Base-by-base conservation (phyloP, 73 alveolate species). In the Symbiodinium natans region DNA sequence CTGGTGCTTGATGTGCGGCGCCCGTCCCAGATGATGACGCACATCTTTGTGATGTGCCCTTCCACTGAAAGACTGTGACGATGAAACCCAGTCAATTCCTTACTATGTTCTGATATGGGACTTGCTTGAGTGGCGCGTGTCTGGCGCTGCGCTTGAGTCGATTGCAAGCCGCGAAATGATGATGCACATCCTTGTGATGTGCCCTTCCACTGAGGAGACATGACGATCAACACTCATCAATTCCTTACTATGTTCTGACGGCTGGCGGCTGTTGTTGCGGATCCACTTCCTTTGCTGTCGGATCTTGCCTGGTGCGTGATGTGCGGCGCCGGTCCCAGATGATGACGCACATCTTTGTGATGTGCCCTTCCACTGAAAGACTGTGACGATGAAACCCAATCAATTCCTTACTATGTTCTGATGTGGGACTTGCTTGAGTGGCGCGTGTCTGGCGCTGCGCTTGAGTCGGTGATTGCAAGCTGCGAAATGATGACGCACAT, bases 41-140 rank as follows among this genome's bases (percentile, higher is more conserved):
- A 85, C 93, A 85, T 85, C 93, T 42, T 48, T 33, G 82, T 74
- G 93, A 85, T 85, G 93, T 85, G 93, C 93, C 93, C 93, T 85
- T 85, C 93, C 93, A 85, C 93, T 85, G 93, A 48, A 43, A 17
- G 25, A 27, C 31, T 5, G 59, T 85, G 93, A 85, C 59, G 93
- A 85, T 43, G 54, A 85, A 52, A 83, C 93, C 93, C 9, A 83
- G 48, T 85, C 93, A 85, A 85, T 48, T 85, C 93, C 93, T 85
- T 85, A 85, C 93, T 85, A 73, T 73, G 84, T 34, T 73, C 40
- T n/a, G 41, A 73, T 52, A 27, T 52, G 68, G 68, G 68, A 52
- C 2, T 83, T 34, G 33, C 9, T 25, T 27, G 83, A 71, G 15
- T 27, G 31, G 48, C 1, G n/a, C 41, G 33, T 77, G 36, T 0